Evolutionary conservation across 2,329 filamentous ascomycete species (phyloP).

Genomic region (Aspergillus novofumigatus): DNA sequence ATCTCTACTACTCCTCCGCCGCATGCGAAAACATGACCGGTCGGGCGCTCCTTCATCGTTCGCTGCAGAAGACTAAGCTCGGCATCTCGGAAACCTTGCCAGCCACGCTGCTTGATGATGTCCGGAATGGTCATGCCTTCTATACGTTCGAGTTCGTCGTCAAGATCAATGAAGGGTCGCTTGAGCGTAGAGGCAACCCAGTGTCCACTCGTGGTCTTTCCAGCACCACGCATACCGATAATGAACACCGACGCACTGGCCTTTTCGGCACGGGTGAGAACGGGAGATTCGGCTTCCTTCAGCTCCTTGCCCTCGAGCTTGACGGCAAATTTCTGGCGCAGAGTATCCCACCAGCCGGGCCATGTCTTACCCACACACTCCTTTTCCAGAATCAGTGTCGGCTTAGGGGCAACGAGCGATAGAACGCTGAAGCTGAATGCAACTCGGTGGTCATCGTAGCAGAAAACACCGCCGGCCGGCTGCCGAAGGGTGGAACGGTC

Average conservation of each 20-base stretch:
- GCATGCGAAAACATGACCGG: conserved; percentile 81
- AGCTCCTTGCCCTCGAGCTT: conserved; percentile 70
- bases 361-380: conserved; percentile 97
- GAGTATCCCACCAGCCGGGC: conserved; percentile 96
- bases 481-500: conserved; percentile 49
- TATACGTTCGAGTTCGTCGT: conserved; percentile 75
- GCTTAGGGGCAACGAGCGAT: conserved; percentile 63
- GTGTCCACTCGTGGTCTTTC: conserved; percentile 87
- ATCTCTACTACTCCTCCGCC: conserved; percentile 91
- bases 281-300: conserved; percentile 33
- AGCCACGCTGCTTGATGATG: conserved; percentile 73
- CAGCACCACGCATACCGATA: conserved; percentile 94
- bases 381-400: conserved; percentile 77
- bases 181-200: conserved; percentile 76
- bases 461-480: conserved; percentile 69
- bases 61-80: conserved; percentile 72
- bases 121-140: conserved; percentile 77
- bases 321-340: conserved; percentile 74
- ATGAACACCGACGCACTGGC: conserved; percentile 72
- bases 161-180: conserved; percentile 78
- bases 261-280: conserved; percentile 37
- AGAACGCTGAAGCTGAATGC: conserved; percentile 98
- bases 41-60: conserved; percentile 69
- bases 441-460: conserved; percentile 96
- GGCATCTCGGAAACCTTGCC: conserved; percentile 80